Evolutionary conservation across 1,139 yeast species (phyloP).

Genomic region (Taiozyma sp.): DNA sequence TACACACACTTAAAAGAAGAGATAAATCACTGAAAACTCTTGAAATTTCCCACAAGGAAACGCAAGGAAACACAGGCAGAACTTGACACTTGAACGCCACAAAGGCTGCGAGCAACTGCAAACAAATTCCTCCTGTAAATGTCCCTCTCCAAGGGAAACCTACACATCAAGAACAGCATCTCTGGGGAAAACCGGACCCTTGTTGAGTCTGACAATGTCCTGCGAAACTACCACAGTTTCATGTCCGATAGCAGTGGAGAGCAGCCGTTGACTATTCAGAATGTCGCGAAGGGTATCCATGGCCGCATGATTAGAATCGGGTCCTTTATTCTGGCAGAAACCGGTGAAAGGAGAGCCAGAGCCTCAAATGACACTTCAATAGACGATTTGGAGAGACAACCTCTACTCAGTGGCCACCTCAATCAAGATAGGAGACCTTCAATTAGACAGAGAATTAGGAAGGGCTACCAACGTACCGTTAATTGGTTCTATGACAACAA

Average conservation of each 20-base stretch:
- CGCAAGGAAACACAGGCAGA: background rate
- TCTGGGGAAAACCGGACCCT: background rate
- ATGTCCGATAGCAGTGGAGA: slow-evolving; percentile 16
- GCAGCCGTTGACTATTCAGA: slow-evolving; percentile 8
- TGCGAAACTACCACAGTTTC: slow-evolving; percentile 17
- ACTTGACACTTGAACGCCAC: too few species aligned
- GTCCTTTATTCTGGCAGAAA: slow-evolving; percentile 30
- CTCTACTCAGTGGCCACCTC: background rate
- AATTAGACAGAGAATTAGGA: background rate
- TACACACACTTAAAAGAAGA: background rate
- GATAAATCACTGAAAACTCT: background rate
- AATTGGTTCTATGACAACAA: slow-evolving; percentile 7
- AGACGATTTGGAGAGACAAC: background rate
- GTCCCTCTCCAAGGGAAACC: background rate
- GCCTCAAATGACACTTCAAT: background rate
- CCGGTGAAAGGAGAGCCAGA: slow-evolving; percentile 27
- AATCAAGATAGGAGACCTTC: background rate
- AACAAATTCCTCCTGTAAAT: background rate
- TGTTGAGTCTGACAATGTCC: background rate
- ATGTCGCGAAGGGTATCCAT: slow-evolving; percentile 10
- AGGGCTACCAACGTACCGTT: background rate
- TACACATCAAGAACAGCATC: background rate
- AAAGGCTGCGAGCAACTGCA: too few species aligned
- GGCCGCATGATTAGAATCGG: slow-evolving; percentile 25
- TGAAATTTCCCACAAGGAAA: too few species aligned